Evolutionary conservation across 805 yeast genomes (phyloP), one percentile per base, ranked within the genome.

Genomic region (Candida maltosa): DNA sequence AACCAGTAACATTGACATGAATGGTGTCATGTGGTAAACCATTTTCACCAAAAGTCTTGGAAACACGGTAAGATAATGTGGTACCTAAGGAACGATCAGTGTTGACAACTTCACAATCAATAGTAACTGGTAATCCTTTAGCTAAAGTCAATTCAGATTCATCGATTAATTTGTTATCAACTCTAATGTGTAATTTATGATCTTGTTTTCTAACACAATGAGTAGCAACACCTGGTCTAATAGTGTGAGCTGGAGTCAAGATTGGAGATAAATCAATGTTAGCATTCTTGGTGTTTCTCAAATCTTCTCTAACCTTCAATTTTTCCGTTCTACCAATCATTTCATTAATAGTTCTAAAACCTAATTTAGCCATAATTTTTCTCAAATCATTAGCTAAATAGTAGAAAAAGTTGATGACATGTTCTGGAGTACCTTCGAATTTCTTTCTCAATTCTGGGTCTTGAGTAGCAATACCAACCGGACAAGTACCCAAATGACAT

Each of bases 381-480:
- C 98, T 78, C 56, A 93, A 77, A 65, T 91, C 98, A 52, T 88
- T 87, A 38, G 96, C 81, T 59, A 91, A 73, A 67, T 89, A 93
- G 72, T 83, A 91, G 76, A 93, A 93, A 75, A 91, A 93, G 74
- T 91, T 91, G 65, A 91, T 89, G 40, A 91, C 97, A 57, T 91
- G 97, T 68, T 91, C 98, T 34, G 98, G 98, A 33, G 96, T 89
- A 56, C 98, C 98, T 53, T 77, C 73, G 67, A 91, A 91, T 65
- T 91, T 93, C 65, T 78, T 78, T 66, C 98, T 79, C 48, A 91
- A 74, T 47, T 80, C 87, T 14, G 97, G 97, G 61, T 91, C 97
- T 65, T 93, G 98, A 20, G 98, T 91, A 30, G 98, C 98, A 69
- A 91, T 86, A 67, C 98, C 98, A 32, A 91, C 98, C 19, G 98